phyloP scores from a whole-genome alignment of 805 yeast genomes.

The Dipodascopsis uninucleata region DNA sequence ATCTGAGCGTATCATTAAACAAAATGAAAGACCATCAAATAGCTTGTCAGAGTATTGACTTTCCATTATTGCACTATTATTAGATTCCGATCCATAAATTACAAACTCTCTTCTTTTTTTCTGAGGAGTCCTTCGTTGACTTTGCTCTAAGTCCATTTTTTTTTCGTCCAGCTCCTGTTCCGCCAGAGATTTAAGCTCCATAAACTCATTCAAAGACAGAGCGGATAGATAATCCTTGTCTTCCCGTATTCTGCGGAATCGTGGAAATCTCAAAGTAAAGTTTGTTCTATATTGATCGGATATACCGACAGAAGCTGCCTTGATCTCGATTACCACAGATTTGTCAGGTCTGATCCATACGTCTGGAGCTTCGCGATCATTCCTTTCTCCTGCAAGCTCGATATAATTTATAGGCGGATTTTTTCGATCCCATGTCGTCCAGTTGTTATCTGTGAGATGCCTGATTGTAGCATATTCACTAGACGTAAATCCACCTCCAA shows the following conservation, averaged over 20 bases:
- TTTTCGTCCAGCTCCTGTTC: constrained; percentile 26
- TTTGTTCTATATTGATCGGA: constrained; percentile 57
- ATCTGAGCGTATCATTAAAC: background rate
- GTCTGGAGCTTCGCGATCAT: constrained; percentile 47
- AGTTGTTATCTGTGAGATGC: constrained; percentile 53
- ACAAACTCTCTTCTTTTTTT: constrained; percentile 1
- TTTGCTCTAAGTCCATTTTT: constrained; percentile 30
- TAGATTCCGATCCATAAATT: no score
- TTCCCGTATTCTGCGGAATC: constrained; percentile 60
- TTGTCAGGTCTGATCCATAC: constrained; percentile 78
- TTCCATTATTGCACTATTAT: no score
- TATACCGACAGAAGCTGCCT: constrained; percentile 62
- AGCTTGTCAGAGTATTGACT: no score
- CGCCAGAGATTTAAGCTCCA: constrained; percentile 12
- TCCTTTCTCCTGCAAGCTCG: constrained; percentile 24
- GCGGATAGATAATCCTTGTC: constrained; percentile 55
- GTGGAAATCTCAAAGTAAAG: constrained; percentile 70
- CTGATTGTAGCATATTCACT: constrained; percentile 60
- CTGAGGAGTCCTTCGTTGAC: constrained; percentile 8
- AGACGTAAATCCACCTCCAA: constrained; percentile 78
- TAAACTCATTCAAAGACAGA: constrained; percentile 20
- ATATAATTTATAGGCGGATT: constrained; percentile 41
- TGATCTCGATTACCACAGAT: constrained; percentile 76
- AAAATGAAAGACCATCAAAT: constrained; percentile 16
- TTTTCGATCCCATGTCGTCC: constrained; percentile 47